Conservation (phyloP, 1,284 basidiomycete species). For the Neotropicomus parvogracilis region DNA sequence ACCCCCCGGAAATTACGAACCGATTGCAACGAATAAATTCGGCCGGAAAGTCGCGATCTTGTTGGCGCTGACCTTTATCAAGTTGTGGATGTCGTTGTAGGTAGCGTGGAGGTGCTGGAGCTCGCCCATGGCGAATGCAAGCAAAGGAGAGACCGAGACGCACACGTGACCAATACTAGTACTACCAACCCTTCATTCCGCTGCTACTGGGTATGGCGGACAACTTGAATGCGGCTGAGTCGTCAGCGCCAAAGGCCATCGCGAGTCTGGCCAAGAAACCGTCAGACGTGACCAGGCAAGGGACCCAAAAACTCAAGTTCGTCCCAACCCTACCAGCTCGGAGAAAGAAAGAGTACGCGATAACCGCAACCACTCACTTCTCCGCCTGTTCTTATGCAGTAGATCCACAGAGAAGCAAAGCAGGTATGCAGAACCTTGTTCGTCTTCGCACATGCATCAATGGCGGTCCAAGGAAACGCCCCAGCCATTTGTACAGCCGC, state of each 20-base stretch:
- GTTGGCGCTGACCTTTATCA: constrained; percentile 60
- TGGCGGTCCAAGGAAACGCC: constrained; percentile 45
- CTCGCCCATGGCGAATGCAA: constrained; percentile 37
- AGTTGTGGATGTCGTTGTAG: constrained; percentile 83
- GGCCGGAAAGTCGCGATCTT: constrained; percentile 74
- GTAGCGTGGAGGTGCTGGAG: constrained; percentile 65
- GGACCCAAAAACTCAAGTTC: constrained; percentile 73
- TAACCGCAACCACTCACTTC: not conserved
- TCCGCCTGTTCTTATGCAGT: constrained; percentile 18
- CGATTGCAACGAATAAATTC: constrained; percentile 78
- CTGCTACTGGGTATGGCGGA: constrained; percentile 26
- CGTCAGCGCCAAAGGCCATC: constrained; percentile 51
- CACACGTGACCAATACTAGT: constrained; percentile 23
- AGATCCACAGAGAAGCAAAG: constrained; percentile 37
- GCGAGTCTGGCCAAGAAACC: constrained; percentile 70
- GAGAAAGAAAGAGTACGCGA: constrained; percentile 72
- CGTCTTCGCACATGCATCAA: not conserved
- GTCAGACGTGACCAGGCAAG: constrained; percentile 65
- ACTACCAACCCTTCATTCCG: no score
- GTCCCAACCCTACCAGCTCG: constrained; percentile 68
- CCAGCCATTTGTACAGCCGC: constrained; percentile 31
- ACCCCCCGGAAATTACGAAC: constrained; percentile 36
- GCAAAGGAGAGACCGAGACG: not conserved
- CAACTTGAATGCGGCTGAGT: constrained; percentile 7
- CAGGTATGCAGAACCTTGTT: constrained; percentile 33